Percentiles rank a stretch among this genome's conserved stretches.
phyloP scores from a whole-genome alignment of 1,284 basidiomycete genomes.

The Lignosus rhinocerotis region DNA sequence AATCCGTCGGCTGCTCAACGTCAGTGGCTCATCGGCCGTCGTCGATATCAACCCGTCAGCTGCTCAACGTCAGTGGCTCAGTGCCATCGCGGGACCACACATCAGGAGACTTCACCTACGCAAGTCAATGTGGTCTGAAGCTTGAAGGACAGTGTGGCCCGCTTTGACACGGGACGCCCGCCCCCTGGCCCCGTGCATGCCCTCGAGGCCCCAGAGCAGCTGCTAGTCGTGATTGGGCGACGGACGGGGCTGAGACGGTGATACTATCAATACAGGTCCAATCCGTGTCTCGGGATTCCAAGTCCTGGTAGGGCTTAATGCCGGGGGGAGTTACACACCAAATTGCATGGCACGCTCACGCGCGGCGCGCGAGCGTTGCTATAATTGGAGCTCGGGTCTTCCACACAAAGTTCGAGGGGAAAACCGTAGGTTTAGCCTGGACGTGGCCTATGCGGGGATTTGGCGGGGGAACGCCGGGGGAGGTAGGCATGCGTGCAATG shows the following conservation, averaged over 20 bases:
- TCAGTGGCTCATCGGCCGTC: background rate
- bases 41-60: background rate
- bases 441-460: conserved; percentile 12
- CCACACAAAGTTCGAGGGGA: background rate
- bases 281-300: no score
- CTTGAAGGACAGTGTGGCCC: no score
- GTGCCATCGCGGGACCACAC: background rate
- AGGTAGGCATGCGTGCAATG: background rate
- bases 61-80: background rate
- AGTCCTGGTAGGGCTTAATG: no score
- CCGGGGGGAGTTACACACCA: background rate
- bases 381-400: background rate
- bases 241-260: background rate
- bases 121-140: no score
- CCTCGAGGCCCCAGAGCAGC: no score
- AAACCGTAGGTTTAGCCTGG: conserved; percentile 2
- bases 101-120: background rate
- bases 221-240: no score
- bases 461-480: conserved; percentile 16
- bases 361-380: background rate
- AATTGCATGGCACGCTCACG: background rate
- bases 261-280: background rate
- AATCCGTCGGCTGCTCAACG: background rate
- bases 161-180: no score
- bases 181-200: no score